Conservation (phyloP, 2,329 filamentous ascomycete species). For the Furcasterigmium sp. region DNA sequence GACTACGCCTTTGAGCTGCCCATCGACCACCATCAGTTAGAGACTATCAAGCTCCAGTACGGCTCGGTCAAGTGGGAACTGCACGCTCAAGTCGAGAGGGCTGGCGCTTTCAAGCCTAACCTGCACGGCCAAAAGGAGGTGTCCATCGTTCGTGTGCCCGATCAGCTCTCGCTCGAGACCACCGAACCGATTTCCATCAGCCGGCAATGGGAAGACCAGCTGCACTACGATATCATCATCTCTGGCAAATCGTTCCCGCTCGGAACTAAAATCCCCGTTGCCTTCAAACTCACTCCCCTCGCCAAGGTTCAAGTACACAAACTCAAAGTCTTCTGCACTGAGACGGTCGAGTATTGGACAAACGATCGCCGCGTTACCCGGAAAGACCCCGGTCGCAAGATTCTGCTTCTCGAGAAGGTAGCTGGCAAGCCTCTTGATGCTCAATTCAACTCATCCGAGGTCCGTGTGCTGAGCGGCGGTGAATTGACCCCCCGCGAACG, state of each 20-base stretch:
- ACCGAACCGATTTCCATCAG: slow-evolving; percentile 92
- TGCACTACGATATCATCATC: slow-evolving; percentile 94
- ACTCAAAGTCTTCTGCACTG: slow-evolving; percentile 85
- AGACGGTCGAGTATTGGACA: slow-evolving; percentile 88
- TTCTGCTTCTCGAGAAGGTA: slow-evolving; percentile 81
- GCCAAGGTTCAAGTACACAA: slow-evolving; percentile 92
- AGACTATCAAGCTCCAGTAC: slow-evolving; percentile 82
- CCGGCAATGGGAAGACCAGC: slow-evolving; percentile 88
- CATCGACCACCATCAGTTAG: slow-evolving; percentile 81
- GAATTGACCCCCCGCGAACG: slow-evolving; percentile 56
- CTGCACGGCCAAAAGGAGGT: slow-evolving; percentile 79
- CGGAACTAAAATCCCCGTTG: slow-evolving; percentile 82
- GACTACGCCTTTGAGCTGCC: slow-evolving; percentile 77
- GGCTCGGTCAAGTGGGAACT: slow-evolving; percentile 86
- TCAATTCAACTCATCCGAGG: slow-evolving; percentile 68
- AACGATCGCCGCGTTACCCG: slow-evolving; percentile 79
- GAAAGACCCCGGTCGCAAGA: slow-evolving; percentile 77
- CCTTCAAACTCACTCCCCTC: slow-evolving; percentile 87
- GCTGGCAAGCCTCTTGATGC: slow-evolving; percentile 72
- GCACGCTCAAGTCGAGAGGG: slow-evolving; percentile 77
- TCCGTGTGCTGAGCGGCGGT: slow-evolving; percentile 74
- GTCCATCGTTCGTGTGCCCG: slow-evolving; percentile 75
- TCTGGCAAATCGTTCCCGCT: slow-evolving; percentile 93
- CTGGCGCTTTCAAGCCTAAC: slow-evolving; percentile 86
- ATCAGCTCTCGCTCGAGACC: slow-evolving; percentile 83